A percentile compares a stretch with the other conserved stretches of the same genome.
Evolutionary conservation across 352 stramenopile species (phyloP).

Genomic region (Peronosclerospora sorghi): DNA sequence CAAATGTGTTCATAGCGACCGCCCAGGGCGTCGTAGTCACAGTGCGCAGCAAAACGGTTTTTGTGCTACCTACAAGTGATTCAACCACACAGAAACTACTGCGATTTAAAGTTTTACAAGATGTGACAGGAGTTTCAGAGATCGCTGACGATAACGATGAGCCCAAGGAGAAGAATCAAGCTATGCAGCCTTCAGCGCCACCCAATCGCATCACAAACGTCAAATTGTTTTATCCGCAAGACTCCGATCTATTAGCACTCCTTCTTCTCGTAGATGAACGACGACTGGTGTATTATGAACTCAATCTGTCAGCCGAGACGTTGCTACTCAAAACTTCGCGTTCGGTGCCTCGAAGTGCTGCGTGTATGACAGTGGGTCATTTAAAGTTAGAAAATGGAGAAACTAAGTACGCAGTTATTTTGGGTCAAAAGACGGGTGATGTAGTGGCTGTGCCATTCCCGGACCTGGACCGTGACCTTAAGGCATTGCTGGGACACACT

Average conservation of each 20-base stretch:
- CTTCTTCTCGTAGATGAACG: conserved; percentile 60
- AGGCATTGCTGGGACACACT: conserved; percentile 72
- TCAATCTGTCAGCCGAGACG: conserved; percentile 29
- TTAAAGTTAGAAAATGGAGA: conserved; percentile 17
- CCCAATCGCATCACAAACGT: conserved; percentile 37
- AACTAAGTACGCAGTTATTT: conserved; percentile 47
- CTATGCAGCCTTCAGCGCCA: conserved; percentile 9
- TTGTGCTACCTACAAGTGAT: conserved; percentile 25
- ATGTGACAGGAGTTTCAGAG: conserved; percentile 1
- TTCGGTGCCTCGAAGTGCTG: conserved; percentile 54
- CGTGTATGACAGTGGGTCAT: conserved; percentile 41
- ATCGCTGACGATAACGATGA: conserved; percentile 10
- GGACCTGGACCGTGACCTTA: conserved; percentile 47
- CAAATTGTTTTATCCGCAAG: conserved; percentile 23
- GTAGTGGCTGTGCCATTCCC: conserved; percentile 70
- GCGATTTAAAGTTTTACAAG: conserved; percentile 37
- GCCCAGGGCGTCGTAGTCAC: conserved; percentile 29
- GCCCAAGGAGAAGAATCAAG: conserved; percentile 19
- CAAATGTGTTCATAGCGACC: conserved; percentile 36
- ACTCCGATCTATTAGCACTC: conserved; percentile 18
- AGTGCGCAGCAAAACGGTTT: conserved; percentile 48
- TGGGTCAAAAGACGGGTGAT: conserved; percentile 77
- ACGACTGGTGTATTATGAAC: conserved; percentile 65
- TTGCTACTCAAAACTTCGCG: conserved; percentile 30
- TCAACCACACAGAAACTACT: conserved; percentile 13